A percentile compares a stretch with the other conserved stretches of the same genome.
Evolutionary conservation across 1,284 basidiomycete genomes (phyloP).

Genomic region (Cryptococcus wingfieldii): DNA sequence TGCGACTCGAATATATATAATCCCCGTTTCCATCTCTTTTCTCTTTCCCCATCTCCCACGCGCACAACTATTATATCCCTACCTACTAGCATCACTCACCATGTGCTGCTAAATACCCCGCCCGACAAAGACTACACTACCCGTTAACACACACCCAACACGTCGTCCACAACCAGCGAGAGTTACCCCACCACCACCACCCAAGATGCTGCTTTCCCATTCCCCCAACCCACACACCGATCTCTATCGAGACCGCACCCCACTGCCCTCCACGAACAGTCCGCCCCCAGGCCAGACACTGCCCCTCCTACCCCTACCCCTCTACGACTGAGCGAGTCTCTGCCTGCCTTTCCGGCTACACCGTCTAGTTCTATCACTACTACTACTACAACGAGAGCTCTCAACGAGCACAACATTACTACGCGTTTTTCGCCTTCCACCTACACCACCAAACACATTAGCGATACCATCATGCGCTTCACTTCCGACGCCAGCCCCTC

Average conservation of each 20-base stretch:
- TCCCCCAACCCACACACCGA: background rate
- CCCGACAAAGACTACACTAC: background rate
- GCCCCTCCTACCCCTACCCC: background rate
- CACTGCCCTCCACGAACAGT: background rate
- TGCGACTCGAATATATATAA: slow-evolving; percentile 6
- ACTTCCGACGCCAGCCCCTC: slow-evolving; percentile 25
- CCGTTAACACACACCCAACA: slow-evolving; percentile 6
- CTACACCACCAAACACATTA: background rate
- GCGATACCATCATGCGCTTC: slow-evolving; percentile 32
- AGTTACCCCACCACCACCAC: background rate
- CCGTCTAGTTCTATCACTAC: background rate
- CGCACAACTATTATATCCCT: background rate
- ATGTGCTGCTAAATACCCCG: slow-evolving; percentile 13
- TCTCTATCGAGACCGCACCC: slow-evolving; percentile 2
- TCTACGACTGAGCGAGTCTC: background rate
- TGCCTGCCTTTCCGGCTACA: background rate
- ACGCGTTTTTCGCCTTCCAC: background rate
- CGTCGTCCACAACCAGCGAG: slow-evolving; percentile 10
- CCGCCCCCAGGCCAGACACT: background rate
- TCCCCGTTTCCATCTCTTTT: background rate
- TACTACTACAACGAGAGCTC: background rate
- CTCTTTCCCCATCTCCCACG: slow-evolving; percentile 3
- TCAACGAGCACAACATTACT: background rate
- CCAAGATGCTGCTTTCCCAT: slow-evolving; percentile 9
- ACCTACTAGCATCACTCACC: slow-evolving; percentile 1